Percentiles rank a stretch among this genome's conserved stretches.
phyloP scores from a whole-genome alignment of 2,329 filamentous ascomycete species.

The Pseudophaeomoniella oleicola region DNA sequence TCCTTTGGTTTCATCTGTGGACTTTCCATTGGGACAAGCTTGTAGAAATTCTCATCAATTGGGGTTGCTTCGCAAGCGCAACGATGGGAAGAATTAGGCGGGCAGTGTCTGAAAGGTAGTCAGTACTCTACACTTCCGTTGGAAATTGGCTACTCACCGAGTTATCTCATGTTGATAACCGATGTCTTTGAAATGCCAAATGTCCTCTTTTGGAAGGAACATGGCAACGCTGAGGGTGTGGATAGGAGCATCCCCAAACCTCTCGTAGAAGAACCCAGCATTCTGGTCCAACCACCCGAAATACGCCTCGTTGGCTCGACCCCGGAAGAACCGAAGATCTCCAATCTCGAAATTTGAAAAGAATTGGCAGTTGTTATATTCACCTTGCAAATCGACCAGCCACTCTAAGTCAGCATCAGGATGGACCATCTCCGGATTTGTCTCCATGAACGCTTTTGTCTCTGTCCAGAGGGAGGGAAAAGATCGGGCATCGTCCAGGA shows the following conservation, averaged over 20 bases:
- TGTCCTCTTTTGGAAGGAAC: constrained; percentile 35
- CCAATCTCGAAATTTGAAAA: constrained; percentile 43
- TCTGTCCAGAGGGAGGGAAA: constrained; percentile 31
- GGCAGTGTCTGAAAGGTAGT: constrained; percentile 10
- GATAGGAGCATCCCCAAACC: constrained; percentile 34
- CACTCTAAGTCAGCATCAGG: constrained; percentile 35
- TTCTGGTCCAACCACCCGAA: constrained; percentile 35
- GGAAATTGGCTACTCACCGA: constrained; percentile 15
- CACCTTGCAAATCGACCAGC: constrained; percentile 23
- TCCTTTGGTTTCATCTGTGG: constrained; percentile 32
- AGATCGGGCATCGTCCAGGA: constrained; percentile 29
- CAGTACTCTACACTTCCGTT: neutral
- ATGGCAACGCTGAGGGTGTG: constrained; percentile 41
- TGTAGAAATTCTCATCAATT: constrained; percentile 32
- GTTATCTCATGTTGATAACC: constrained; percentile 32
- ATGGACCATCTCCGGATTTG: constrained; percentile 29
- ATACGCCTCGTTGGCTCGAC: constrained; percentile 30
- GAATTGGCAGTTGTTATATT: constrained; percentile 35
- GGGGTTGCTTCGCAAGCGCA: constrained; percentile 30
- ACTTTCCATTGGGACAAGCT: constrained; percentile 31
- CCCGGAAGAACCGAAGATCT: constrained; percentile 32
- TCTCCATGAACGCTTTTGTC: constrained; percentile 31
- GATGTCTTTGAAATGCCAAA: constrained; percentile 37
- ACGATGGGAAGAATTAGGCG: constrained; percentile 10
- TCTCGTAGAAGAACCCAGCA: constrained; percentile 34